Conservation (phyloP, 2,329 filamentous ascomycete genomes). For the Corynespora cassiicola region DNA sequence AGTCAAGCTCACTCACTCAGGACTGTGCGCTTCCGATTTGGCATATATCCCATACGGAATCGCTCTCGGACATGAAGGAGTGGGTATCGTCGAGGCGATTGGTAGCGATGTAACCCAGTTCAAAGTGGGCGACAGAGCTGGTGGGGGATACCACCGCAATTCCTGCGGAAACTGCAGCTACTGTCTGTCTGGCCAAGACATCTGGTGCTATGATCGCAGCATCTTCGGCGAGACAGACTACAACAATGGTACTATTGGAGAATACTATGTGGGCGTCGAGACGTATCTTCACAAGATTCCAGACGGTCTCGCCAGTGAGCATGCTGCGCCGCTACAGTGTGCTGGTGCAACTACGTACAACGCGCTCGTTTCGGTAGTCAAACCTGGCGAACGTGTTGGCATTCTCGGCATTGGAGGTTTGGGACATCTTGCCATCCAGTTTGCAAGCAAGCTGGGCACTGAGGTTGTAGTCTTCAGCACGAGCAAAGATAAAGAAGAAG, state of each 20-base stretch:
- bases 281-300: slow-evolving; percentile 27
- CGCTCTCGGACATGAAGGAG: slow-evolving; percentile 49
- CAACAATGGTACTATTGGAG: slow-evolving; percentile 15
- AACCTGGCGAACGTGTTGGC: slow-evolving; percentile 78
- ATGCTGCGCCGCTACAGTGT: slow-evolving; percentile 28
- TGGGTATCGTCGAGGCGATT: slow-evolving; percentile 45
- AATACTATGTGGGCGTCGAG: slow-evolving; percentile 26
- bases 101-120: slow-evolving; percentile 27
- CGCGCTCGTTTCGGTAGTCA: slow-evolving; percentile 73
- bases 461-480: slow-evolving; percentile 30
- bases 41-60: slow-evolving; percentile 20
- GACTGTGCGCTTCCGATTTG: slow-evolving; percentile 22
- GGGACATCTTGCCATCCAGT: slow-evolving; percentile 78
- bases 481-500: slow-evolving; percentile 23
- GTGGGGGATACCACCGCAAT: slow-evolving; percentile 47
- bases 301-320: slow-evolving; percentile 18
- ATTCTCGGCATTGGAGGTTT: slow-evolving; percentile 83
- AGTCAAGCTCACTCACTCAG: slow-evolving; percentile 25
- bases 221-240: slow-evolving; percentile 42
- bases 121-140: slow-evolving; percentile 38
- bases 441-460: slow-evolving; percentile 47
- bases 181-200: slow-evolving; percentile 35
- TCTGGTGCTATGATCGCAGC: slow-evolving; percentile 44
- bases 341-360: slow-evolving; percentile 67
- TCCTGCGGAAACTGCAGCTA: slow-evolving; percentile 40